phyloP scores from a whole-genome alignment of 441 rosid genomes.

The Cnidoscolus chayamansa region DNA sequence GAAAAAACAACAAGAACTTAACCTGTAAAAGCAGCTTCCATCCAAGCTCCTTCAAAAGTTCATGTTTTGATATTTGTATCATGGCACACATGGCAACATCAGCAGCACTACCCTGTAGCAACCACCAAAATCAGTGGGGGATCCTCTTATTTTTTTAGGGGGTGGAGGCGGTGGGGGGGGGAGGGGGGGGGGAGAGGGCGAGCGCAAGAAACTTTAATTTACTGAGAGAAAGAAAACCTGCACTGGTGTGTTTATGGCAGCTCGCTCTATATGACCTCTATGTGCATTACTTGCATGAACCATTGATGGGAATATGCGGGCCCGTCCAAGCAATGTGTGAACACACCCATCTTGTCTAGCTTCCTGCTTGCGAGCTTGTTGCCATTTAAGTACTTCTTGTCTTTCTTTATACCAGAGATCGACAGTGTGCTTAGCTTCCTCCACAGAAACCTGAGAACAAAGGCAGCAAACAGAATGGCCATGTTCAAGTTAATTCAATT shows the following conservation, averaged over 20 bases:
- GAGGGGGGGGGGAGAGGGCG: constrained; percentile 15
- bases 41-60: constrained; percentile 67
- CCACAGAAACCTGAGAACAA: constrained; percentile 63
- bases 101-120: constrained; percentile 93
- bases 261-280: constrained; percentile 71
- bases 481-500: constrained; percentile 24
- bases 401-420: constrained; percentile 91
- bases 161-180: constrained; percentile 12
- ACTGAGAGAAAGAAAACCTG: constrained; percentile 53
- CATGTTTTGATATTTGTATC: constrained; percentile 74
- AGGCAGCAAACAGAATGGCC: constrained; percentile 7
- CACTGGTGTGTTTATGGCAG: constrained; percentile 97
- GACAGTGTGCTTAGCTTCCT: constrained; percentile 82
- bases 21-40: constrained; percentile 97
- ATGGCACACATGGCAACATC: constrained; percentile 99
- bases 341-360: constrained; percentile 54
- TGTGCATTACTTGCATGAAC: constrained; percentile 45
- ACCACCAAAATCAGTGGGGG: constrained; percentile 13
- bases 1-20: constrained; percentile 16
- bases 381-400: constrained; percentile 86
- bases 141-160: too few species aligned
- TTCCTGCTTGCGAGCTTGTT: constrained; percentile 69
- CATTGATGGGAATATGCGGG: constrained; percentile 63
- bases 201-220: not conserved
- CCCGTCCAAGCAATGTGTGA: constrained; percentile 80